phyloP scores from a whole-genome alignment of 176 grass and related monocot species.

The Avena atlantica region DNA sequence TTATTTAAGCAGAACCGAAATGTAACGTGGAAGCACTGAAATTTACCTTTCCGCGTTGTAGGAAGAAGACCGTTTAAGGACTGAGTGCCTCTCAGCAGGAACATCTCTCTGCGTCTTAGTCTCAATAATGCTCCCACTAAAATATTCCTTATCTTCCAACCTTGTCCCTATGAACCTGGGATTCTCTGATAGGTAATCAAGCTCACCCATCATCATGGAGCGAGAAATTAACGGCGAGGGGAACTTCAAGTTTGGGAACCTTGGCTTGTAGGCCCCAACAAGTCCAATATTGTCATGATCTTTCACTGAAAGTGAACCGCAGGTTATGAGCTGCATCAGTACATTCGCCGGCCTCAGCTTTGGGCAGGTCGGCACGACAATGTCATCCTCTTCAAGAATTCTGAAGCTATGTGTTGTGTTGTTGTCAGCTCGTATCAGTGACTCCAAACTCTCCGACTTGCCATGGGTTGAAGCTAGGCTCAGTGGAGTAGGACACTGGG shows the following conservation, averaged over 20 bases:
- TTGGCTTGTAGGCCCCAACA: slow-evolving; percentile 69
- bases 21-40: background rate
- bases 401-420: slow-evolving; percentile 48
- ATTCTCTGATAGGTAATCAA: slow-evolving; percentile 71
- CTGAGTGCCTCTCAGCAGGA: slow-evolving; percentile 56
- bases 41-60: slow-evolving; percentile 86
- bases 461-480: slow-evolving; percentile 42
- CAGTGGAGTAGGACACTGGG: slow-evolving; percentile 47
- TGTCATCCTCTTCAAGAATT: slow-evolving; percentile 77
- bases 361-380: slow-evolving; percentile 59
- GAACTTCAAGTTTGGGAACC: slow-evolving; percentile 68
- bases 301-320: slow-evolving; percentile 83
- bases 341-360: slow-evolving; percentile 71
- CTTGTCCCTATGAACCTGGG: slow-evolving; percentile 52
- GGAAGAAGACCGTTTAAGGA: slow-evolving; percentile 87
- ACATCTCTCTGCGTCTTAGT: slow-evolving; percentile 67
- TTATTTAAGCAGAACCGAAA: slow-evolving; percentile 4
- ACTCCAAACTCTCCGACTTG: slow-evolving; percentile 86
- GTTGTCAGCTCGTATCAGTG: slow-evolving; percentile 72
- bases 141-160: slow-evolving; percentile 90
- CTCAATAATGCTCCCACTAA: slow-evolving; percentile 90
- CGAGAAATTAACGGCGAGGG: slow-evolving; percentile 63
- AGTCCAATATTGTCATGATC: slow-evolving; percentile 61
- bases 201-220: slow-evolving; percentile 71
- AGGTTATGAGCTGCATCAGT: slow-evolving; percentile 91